Evolutionary conservation across 2,329 filamentous ascomycete species (phyloP).

Genomic region (Aaosphaeria arxii): DNA sequence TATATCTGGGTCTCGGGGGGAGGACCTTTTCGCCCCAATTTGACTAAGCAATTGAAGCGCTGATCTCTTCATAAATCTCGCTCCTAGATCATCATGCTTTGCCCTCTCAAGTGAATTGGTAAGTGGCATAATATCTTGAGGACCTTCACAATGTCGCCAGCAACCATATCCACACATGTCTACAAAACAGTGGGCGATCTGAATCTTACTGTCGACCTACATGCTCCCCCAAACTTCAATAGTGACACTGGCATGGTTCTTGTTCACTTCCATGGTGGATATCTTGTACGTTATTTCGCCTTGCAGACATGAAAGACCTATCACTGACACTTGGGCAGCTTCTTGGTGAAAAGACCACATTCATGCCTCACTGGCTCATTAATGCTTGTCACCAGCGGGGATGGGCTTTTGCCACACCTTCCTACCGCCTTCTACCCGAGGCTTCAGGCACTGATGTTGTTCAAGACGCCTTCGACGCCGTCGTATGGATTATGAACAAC

Average conservation of each 20-base stretch:
- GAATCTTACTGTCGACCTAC: too few relatives aligned
- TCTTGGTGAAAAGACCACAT: neutral
- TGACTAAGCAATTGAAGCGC: too few relatives aligned
- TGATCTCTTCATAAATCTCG: too few relatives aligned
- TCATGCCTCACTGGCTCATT: neutral
- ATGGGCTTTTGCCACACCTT: neutral
- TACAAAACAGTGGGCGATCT: too few relatives aligned
- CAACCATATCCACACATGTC: too few relatives aligned
- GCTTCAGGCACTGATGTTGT: neutral
- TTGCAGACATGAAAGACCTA: neutral
- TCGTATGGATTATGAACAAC: neutral
- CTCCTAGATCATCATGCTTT: too few relatives aligned
- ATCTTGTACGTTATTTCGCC: neutral
- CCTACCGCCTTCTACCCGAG: neutral
- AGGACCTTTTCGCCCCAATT: too few relatives aligned
- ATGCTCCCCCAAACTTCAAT: too few relatives aligned
- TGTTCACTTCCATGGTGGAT: neutral
- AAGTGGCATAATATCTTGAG: too few relatives aligned
- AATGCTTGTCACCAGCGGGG: neutral
- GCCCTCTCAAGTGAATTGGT: too few relatives aligned
- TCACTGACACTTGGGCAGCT: neutral
- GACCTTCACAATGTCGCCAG: too few relatives aligned
- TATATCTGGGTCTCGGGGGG: too few relatives aligned
- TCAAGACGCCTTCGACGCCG: neutral
- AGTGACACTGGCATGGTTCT: neutral